Conservation (phyloP, 2,329 filamentous ascomycete species). For the Aspergillus sp. region DNA sequence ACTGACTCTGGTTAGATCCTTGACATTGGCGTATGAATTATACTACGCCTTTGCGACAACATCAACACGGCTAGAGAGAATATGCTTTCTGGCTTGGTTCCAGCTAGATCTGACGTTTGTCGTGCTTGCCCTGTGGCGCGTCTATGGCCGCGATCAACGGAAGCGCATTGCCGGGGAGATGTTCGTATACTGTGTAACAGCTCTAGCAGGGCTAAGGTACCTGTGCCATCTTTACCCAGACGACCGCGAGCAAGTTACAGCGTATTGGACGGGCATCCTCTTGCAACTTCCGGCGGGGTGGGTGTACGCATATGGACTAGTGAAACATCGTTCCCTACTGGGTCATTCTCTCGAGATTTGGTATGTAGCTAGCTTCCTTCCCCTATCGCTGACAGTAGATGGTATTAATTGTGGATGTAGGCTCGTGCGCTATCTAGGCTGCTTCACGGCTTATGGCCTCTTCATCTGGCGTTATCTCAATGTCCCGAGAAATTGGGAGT, state of each 20-base stretch:
- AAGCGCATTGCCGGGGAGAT: conserved; percentile 6
- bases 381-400: no score
- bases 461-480: conserved; percentile 23
- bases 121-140: conserved; percentile 8
- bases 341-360: conserved; percentile 22
- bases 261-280: conserved; percentile 23
- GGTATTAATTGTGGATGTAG: neutral
- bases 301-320: conserved; percentile 15
- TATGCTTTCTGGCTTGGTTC: conserved; percentile 21
- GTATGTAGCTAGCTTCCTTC: conserved; percentile 3
- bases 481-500: conserved; percentile 21
- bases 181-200: conserved; percentile 4
- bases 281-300: conserved; percentile 23
- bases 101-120: conserved; percentile 16
- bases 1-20: conserved; percentile 14
- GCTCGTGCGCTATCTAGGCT: conserved; percentile 21
- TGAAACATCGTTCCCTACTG: conserved; percentile 10
- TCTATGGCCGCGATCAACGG: conserved; percentile 7
- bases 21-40: conserved; percentile 22
- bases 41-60: conserved; percentile 21
- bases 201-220: conserved; percentile 1
- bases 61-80: conserved; percentile 11
- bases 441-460: conserved; percentile 21
- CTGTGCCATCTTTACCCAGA: conserved; percentile 16
- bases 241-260: conserved; percentile 22